These are phyloP conservation scores for Globisporangium uncinulatum DNA, from an alignment of 352 stramenopile species.

Conservation along the genomic window DNA sequence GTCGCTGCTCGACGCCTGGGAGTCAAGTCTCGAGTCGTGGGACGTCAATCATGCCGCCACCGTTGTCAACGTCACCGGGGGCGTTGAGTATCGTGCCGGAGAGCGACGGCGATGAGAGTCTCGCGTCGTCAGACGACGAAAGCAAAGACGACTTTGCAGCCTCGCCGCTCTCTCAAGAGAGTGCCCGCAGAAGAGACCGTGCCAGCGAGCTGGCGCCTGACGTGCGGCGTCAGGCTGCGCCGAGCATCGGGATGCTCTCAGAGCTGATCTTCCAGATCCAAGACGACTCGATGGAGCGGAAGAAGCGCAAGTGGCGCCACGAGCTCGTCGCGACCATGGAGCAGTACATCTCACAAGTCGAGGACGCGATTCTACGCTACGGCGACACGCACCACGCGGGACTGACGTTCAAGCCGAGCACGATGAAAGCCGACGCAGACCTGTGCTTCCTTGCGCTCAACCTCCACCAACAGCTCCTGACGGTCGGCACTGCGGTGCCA, in stretches of 20 bases:
- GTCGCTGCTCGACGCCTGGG: conserved; percentile 37
- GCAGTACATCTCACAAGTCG: conserved; percentile 75
- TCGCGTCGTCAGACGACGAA: conserved; percentile 14
- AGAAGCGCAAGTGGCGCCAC: conserved; percentile 75
- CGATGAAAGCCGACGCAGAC: conserved; percentile 78
- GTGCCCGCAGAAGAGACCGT: conserved; percentile 9
- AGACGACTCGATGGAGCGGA: conserved; percentile 69
- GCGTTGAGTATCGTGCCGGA: conserved; percentile 32
- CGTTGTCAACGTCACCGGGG: conserved; percentile 21
- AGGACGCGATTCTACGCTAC: conserved; percentile 73
- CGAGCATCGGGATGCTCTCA: conserved; percentile 73
- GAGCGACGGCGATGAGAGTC: conserved; percentile 10
- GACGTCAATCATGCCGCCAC: conserved; percentile 20
- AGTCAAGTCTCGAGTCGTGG: conserved; percentile 45
- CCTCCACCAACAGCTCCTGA: conserved; percentile 80
- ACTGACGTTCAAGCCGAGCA: conserved; percentile 83
- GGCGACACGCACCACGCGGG: conserved; percentile 56
- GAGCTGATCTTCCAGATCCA: conserved; percentile 88
- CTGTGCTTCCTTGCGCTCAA: conserved; percentile 81
- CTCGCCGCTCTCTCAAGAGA: conserved; percentile 9
- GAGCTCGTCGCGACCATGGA: conserved; percentile 74
- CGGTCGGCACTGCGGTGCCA: conserved; percentile 59
- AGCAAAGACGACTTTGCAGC: conserved; percentile 2
- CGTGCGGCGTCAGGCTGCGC: conserved; percentile 16
- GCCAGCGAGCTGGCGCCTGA: conserved; percentile 8